Conservation (phyloP, 306 rosid species). For the Lotus japonicus region DNA sequence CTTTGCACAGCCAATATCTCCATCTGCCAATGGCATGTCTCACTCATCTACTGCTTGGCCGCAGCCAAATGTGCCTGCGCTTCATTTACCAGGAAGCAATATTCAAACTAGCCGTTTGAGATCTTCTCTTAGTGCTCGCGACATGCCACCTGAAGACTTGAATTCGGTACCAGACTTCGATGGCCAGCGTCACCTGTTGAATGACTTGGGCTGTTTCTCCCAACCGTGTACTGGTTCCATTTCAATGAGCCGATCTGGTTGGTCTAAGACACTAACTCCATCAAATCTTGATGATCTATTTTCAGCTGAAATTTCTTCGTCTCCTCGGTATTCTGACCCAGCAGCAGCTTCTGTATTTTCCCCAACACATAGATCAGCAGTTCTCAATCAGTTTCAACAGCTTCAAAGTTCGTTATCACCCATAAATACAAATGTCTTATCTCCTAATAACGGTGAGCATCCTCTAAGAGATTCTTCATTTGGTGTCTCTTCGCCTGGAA, state of each 20-base stretch:
- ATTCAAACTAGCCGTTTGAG: constrained; percentile 83
- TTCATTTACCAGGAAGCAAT: constrained; percentile 78
- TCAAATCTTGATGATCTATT: constrained; percentile 82
- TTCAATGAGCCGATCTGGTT: constrained; percentile 46
- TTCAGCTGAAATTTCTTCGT: constrained; percentile 64
- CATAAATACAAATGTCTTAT: constrained; percentile 56
- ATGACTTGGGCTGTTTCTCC: constrained; percentile 59
- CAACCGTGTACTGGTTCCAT: constrained; percentile 43
- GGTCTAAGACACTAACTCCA: constrained; percentile 66
- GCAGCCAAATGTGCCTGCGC: constrained; percentile 81
- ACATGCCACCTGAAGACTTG: constrained; percentile 49
- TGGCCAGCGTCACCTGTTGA: constrained; percentile 57
- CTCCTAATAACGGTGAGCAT: constrained; percentile 68
- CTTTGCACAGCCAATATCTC: constrained; percentile 71
- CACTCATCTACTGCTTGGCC: constrained; percentile 60
- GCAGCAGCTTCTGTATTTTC: constrained; percentile 54
- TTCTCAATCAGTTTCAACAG: constrained; percentile 76
- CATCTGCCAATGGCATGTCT: constrained; percentile 54
- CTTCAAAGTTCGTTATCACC: constrained; percentile 71
- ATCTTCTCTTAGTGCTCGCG: constrained; percentile 80
- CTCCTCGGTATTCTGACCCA: constrained; percentile 73
- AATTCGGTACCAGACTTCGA: constrained; percentile 50
- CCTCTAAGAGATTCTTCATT: constrained; percentile 54
- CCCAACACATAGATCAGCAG: constrained; percentile 71
- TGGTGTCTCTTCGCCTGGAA: constrained; percentile 70